Conservation (phyloP, 2,329 filamentous ascomycete species). For the Reticulascus tulasneorum region DNA sequence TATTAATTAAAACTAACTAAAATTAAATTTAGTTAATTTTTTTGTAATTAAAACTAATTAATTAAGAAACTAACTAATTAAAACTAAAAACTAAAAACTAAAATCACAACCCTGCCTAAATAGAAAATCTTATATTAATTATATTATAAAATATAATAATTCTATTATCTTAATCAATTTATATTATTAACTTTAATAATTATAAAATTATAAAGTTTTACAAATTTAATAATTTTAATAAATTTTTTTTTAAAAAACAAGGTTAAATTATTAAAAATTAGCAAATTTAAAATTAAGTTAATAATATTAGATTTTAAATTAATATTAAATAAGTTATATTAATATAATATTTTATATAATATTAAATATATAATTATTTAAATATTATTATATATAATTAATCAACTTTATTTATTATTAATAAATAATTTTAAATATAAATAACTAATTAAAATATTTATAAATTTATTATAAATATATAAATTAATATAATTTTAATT, state of each 20-base stretch:
- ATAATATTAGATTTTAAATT: slow-evolving; percentile 1
- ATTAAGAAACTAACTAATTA: too few relatives aligned
- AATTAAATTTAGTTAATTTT: too few relatives aligned
- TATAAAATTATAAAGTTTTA: background rate
- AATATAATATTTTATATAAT: background rate
- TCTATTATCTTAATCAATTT: too few relatives aligned
- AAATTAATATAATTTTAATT: background rate
- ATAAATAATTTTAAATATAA: background rate
- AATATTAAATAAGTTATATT: background rate
- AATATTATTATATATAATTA: background rate
- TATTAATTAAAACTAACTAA: too few relatives aligned
- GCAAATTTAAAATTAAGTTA: background rate
- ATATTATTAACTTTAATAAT: background rate
- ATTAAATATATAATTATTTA: background rate
- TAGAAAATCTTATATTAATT: too few relatives aligned
- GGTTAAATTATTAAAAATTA: background rate
- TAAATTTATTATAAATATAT: background rate
- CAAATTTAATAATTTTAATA: background rate
- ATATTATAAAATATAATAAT: too few relatives aligned
- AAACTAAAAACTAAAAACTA: too few relatives aligned
- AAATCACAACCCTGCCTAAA: too few relatives aligned
- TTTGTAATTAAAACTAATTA: too few relatives aligned
- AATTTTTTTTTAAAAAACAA: background rate
- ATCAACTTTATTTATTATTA: background rate
- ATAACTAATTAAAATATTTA: background rate